Evolutionary conservation across 2,329 filamentous ascomycete genomes (phyloP).

Genomic region (Magnaporthiopsis incrustans): DNA sequence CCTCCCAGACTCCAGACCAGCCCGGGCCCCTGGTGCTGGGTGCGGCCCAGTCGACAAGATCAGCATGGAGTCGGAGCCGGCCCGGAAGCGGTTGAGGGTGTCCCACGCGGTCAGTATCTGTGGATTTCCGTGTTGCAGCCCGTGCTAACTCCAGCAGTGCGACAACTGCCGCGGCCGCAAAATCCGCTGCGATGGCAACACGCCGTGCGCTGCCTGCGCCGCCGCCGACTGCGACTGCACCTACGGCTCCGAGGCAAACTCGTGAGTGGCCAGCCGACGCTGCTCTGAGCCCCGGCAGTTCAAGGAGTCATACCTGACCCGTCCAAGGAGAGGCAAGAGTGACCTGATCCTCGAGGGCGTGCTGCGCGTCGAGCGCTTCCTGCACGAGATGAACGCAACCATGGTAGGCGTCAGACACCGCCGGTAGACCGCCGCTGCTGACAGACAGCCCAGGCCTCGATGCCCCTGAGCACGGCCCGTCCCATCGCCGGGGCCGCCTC

Average conservation of each 20-base stretch:
- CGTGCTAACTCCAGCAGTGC: conserved; percentile 2
- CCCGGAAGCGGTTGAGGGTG: conserved; percentile 6
- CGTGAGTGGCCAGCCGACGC: not conserved
- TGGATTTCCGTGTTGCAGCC: not conserved
- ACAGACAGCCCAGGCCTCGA: not conserved
- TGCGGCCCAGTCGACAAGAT: not conserved
- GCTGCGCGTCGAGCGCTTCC: conserved; percentile 35
- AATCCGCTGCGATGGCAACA: conserved; percentile 8
- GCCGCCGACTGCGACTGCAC: conserved; percentile 8
- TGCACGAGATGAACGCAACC: conserved; percentile 35
- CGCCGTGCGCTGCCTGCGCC: conserved; percentile 6
- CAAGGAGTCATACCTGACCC: not conserved
- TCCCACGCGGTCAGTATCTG: conserved; percentile 7
- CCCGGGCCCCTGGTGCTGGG: not conserved
- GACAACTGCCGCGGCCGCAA: conserved; percentile 8
- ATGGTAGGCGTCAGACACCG: conserved; percentile 22
- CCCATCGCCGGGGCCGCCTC: conserved; percentile 1
- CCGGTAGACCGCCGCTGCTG: not conserved
- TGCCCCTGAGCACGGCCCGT: conserved; percentile 6
- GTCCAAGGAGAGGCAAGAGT: conserved; percentile 25
- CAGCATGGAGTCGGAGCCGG: conserved; percentile 2
- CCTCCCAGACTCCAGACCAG: no score
- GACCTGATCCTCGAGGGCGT: conserved; percentile 44
- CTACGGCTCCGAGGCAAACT: conserved; percentile 8
- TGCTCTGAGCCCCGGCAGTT: no score